A percentile compares a stretch with the other conserved stretches of the same genome.
Conservation (phyloP, 106 monocot species). For the Gastrodia elata region DNA sequence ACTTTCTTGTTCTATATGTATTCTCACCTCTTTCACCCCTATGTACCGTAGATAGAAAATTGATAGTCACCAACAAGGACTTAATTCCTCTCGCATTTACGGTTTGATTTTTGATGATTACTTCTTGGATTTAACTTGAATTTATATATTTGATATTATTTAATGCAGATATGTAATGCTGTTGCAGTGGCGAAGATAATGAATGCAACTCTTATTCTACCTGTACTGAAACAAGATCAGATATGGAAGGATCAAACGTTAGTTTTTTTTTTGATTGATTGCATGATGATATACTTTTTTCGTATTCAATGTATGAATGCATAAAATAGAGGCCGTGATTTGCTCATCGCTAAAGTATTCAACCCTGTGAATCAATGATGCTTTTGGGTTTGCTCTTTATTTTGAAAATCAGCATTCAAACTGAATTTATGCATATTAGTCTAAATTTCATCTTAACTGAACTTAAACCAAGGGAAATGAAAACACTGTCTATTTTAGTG, state of each 20-base stretch:
- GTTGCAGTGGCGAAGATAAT: conserved; percentile 99
- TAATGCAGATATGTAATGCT: conserved; percentile 99
- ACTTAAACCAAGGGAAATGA: too few species aligned
- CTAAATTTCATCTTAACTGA: too few species aligned
- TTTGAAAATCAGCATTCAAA: not conserved
- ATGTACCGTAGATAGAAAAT: too few species aligned
- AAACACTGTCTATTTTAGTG: too few species aligned
- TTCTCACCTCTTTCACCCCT: too few species aligned
- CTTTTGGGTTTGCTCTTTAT: not conserved
- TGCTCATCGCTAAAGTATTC: not conserved
- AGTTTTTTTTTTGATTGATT: conserved; percentile 13
- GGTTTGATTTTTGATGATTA: not conserved
- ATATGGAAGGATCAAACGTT: conserved; percentile 99
- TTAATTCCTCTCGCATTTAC: too few species aligned
- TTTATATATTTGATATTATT: not conserved
- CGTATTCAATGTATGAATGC: not conserved
- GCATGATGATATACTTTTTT: not conserved
- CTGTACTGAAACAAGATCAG: conserved; percentile 95
- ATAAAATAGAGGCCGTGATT: not conserved
- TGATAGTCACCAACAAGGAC: too few species aligned
- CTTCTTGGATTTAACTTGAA: not conserved
- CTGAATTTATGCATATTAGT: not conserved
- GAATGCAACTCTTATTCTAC: conserved; percentile 94
- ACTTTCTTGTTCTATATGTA: too few species aligned
- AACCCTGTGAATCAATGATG: not conserved